These are phyloP conservation scores for Fusarium beomiforme DNA, from an alignment of 2,329 filamentous ascomycete species.

Conservation along the genomic window DNA sequence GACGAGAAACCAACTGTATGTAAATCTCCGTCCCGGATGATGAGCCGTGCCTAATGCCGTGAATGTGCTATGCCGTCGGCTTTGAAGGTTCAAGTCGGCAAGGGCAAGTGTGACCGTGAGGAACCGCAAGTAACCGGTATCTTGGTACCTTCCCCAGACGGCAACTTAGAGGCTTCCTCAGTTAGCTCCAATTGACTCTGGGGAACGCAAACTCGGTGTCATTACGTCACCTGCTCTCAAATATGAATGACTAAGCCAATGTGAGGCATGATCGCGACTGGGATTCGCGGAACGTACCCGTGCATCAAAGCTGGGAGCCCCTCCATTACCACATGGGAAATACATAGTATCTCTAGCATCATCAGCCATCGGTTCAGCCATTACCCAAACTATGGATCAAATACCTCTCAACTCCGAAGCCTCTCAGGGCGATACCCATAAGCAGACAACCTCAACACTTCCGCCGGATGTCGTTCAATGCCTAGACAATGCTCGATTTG, in stretches of 20 bases:
- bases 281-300: slow-evolving; percentile 30
- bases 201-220: slow-evolving; percentile 9
- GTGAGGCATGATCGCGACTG: slow-evolving; percentile 8
- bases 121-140: slow-evolving; percentile 49
- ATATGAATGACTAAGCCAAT: slow-evolving; percentile 24
- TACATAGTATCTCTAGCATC: slow-evolving; percentile 18
- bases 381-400: slow-evolving; percentile 64
- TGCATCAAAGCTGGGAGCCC: slow-evolving; percentile 19
- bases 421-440: slow-evolving; percentile 77
- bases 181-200: slow-evolving; percentile 10
- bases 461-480: slow-evolving; percentile 89
- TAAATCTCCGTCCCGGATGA: slow-evolving; percentile 13
- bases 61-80: slow-evolving; percentile 43
- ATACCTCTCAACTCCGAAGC: slow-evolving; percentile 80
- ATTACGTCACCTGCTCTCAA: slow-evolving; percentile 41
- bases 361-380: slow-evolving; percentile 15
- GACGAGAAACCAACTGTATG: slow-evolving; percentile 3
- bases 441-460: slow-evolving; percentile 73
- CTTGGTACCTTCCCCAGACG: slow-evolving; percentile 40
- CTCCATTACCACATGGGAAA: not conserved
- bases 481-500: slow-evolving; percentile 93
- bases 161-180: slow-evolving; percentile 6
- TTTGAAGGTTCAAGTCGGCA: slow-evolving; percentile 33
- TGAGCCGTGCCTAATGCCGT: slow-evolving; percentile 37
- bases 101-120: slow-evolving; percentile 43